phyloP scores from a whole-genome alignment of 352 stramenopile genomes.

The Blastocystis sp. region DNA sequence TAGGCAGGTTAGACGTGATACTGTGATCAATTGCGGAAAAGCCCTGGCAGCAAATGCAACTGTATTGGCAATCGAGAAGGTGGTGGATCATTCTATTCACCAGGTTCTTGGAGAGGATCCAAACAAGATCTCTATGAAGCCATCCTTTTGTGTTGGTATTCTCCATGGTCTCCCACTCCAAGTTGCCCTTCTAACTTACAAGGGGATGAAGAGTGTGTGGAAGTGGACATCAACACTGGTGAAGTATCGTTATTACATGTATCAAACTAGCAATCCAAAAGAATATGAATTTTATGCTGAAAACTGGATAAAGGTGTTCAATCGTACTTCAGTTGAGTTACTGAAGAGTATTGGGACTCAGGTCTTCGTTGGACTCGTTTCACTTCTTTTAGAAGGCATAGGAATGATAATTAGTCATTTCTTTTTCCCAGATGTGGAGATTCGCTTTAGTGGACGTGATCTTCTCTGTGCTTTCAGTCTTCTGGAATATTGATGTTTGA shows the following conservation, averaged over 20 bases:
- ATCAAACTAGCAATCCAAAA: not conserved
- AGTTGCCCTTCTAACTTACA: too few relatives aligned
- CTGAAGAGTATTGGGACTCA: not conserved
- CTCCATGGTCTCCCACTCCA: too few relatives aligned
- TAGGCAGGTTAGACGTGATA: not conserved
- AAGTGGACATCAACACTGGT: not conserved
- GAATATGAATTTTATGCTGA: not conserved
- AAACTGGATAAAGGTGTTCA: not conserved
- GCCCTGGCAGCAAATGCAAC: not conserved
- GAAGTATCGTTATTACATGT: not conserved
- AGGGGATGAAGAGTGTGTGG: too few relatives aligned
- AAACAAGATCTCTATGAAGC: too few relatives aligned
- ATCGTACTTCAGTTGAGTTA: not conserved
- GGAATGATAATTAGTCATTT: not conserved
- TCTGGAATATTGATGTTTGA: not conserved
- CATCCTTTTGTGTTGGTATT: too few relatives aligned
- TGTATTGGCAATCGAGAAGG: too few relatives aligned
- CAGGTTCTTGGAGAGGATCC: too few relatives aligned
- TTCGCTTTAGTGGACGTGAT: not conserved
- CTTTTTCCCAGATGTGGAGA: not conserved
- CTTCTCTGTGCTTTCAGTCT: not conserved
- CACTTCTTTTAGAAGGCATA: not conserved
- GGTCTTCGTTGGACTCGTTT: not conserved
- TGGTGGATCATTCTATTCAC: too few relatives aligned
- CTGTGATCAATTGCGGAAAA: not conserved